These are phyloP conservation scores for Aspergillus felis DNA, from an alignment of 2,329 filamentous ascomycete species.

Conservation along the genomic window DNA sequence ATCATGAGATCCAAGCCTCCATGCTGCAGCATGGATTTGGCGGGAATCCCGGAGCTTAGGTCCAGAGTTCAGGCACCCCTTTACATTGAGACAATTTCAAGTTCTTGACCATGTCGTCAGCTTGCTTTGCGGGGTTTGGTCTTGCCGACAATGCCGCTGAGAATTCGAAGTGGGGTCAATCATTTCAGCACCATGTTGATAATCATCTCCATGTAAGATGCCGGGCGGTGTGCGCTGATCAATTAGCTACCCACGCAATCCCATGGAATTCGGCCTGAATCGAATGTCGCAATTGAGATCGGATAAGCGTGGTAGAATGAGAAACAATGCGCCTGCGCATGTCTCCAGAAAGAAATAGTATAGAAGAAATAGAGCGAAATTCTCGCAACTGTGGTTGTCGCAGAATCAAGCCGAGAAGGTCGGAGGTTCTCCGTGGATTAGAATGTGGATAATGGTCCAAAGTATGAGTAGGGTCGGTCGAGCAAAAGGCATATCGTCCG, in stretches of 20 bases:
- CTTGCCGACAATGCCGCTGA: not conserved
- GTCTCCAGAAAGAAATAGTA: conserved; percentile 9
- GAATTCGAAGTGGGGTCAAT: not conserved
- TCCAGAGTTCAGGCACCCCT: not conserved
- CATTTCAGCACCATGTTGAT: not conserved
- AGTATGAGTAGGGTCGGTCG: not conserved
- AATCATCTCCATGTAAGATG: not conserved
- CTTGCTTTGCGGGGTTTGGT: not conserved
- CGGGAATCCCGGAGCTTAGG: not conserved
- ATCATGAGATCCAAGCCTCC: conserved; percentile 3
- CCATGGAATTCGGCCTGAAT: conserved; percentile 1
- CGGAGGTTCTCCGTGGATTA: conserved; percentile 5
- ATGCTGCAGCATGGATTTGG: not conserved
- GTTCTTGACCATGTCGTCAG: not conserved
- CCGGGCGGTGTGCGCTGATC: conserved; percentile 4
- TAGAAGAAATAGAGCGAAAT: conserved; percentile 5
- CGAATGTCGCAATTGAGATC: conserved; percentile 9
- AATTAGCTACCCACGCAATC: conserved; percentile 8
- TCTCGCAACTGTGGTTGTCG: not conserved
- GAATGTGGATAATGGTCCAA: not conserved
- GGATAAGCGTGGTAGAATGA: conserved; percentile 13
- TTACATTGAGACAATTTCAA: not conserved
- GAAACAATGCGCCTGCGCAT: conserved; percentile 16
- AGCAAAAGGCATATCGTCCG: not conserved
- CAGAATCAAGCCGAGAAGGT: not conserved